Base-by-base conservation (phyloP, 352 stramenopile species). In the Pythium biforme region DNA sequence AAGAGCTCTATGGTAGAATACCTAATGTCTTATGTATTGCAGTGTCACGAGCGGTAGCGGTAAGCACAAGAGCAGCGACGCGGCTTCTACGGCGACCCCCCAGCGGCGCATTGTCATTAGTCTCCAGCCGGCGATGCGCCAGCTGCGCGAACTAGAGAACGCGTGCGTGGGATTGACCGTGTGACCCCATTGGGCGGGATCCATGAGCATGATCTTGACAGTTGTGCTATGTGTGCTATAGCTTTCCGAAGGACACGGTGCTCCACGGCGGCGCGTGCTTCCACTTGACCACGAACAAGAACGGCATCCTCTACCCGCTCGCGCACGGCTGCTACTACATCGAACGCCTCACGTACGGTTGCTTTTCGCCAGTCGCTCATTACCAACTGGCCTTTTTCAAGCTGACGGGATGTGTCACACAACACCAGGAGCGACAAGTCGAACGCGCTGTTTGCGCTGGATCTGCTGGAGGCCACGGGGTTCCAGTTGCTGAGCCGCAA, bases 301-400 rank as follows among this genome's bases (percentile, higher is more conserved):
- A 83, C 1, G 70, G 62, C 22, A 56, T 77, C 9, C 55, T 95
- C 22, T 75, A 70, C 19, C 81, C 81, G 10, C 63, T 91, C 14
- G 85, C 79, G 1, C 77, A 86, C 47, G 86, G 86, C 41, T 90
- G 77, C 66, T 87, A 83, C 66, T 95, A 89, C 54, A 74, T 93
- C 27, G 86, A 95, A 61, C 76, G 83, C 33, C 73, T 95, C 22
- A 63, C 80, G 86, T 95, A 73, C 66, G 79, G 19, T 3, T 27
- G 19, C n/a, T 6, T 47, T n/a, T 47, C n/a, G n/a, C n/a, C n/a
- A n/a, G n/a, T n/a, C n/a, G n/a, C n/a, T n/a, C n/a, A n/a, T n/a
- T n/a, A n/a, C n/a, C n/a, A n/a, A n/a, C n/a, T n/a, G n/a, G n/a
- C n/a, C n/a, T n/a, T n/a, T n/a, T n/a, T n/a, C n/a, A n/a, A n/a